Conservation (phyloP, 805 yeast genomes). For the Candida jianshihensis region DNA sequence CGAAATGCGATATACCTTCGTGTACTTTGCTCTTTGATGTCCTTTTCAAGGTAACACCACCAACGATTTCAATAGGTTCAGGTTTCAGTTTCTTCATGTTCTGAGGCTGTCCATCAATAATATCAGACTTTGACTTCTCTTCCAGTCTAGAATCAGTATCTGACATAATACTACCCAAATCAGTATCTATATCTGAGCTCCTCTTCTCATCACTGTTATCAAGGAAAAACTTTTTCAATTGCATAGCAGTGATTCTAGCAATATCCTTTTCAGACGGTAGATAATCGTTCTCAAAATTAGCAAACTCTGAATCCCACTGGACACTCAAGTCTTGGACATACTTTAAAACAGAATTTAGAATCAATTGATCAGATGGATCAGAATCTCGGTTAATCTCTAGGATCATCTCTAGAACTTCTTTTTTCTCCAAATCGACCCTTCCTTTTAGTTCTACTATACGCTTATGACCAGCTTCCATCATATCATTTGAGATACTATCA, state of each 20-base stretch:
- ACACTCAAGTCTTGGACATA: constrained; percentile 76
- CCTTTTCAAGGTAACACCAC: not conserved
- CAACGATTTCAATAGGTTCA: not conserved
- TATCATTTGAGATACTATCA: constrained; percentile 65
- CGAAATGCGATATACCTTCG: constrained; percentile 26
- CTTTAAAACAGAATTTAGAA: constrained; percentile 62
- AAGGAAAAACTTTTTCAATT: constrained; percentile 65
- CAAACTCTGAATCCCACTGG: constrained; percentile 80
- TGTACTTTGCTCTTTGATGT: constrained; percentile 21
- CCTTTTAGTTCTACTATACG: constrained; percentile 52
- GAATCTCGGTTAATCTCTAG: constrained; percentile 47
- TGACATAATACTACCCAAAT: constrained; percentile 1
- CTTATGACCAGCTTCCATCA: constrained; percentile 59
- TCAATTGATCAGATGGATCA: constrained; percentile 57
- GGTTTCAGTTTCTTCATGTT: not conserved
- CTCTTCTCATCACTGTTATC: constrained; percentile 29
- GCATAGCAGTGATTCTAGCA: constrained; percentile 82
- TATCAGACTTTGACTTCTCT: not conserved
- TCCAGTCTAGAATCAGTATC: not conserved
- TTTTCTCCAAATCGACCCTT: constrained; percentile 45
- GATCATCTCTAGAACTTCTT: constrained; percentile 36
- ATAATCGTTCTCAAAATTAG: constrained; percentile 68
- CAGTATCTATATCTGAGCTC: constrained; percentile 9
- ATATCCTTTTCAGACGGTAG: constrained; percentile 93
- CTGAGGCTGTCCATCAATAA: no score